Base-by-base conservation (phyloP, 208 protist genomes). In the Trypanosomatidae sp. region DNA sequence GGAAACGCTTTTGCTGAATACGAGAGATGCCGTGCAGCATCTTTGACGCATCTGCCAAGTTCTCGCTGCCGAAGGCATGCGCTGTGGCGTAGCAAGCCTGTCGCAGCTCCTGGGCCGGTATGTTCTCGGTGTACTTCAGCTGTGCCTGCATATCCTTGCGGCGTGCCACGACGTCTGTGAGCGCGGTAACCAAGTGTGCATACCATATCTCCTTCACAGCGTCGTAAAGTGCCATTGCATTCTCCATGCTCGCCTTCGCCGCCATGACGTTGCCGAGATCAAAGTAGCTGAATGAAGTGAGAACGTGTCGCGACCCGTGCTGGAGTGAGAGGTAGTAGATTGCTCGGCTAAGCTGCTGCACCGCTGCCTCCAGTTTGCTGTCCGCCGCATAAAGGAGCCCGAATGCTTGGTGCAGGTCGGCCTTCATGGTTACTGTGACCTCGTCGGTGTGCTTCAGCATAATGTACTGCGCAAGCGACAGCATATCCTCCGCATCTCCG, bases 261-360 rank as follows among this genome's bases (percentile, higher is more conserved):
- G 90, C 89, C 68, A 97, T 95, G 25, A 97, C 91, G 78, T 97
- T 97, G 53, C 86, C 93, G 13, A 97, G 79, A 69, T 97, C 93
- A 79, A 97, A 97, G 80, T 95, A 97, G 55, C 89, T 92, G 78
- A 95, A 97, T 46, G 89, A 90, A 46, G 93, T 97, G 30, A 95
- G 80, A 3, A 95, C 76, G 74, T 93, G 80, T 60, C 89, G 60
- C 22, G 91, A 78, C 12, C 93, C 93, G 79, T 97, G 82, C n/a
- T 95, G 65, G 28, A 84, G 76, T 66, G 87, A 94, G 17, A 97
- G 80, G 77, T 94, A 97, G 75, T 97, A 97, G 22, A 88, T 93
- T 33, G 93, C 88, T 41, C 80, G 84, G n/a, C 89, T 91, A 33
- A 97, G 76, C 62, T 97, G 93, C 69, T 93, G 86, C 50, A 94